These are phyloP conservation scores for Apiospora sp. DNA, from an alignment of 2,329 filamentous ascomycete species.

Conservation along the genomic window DNA sequence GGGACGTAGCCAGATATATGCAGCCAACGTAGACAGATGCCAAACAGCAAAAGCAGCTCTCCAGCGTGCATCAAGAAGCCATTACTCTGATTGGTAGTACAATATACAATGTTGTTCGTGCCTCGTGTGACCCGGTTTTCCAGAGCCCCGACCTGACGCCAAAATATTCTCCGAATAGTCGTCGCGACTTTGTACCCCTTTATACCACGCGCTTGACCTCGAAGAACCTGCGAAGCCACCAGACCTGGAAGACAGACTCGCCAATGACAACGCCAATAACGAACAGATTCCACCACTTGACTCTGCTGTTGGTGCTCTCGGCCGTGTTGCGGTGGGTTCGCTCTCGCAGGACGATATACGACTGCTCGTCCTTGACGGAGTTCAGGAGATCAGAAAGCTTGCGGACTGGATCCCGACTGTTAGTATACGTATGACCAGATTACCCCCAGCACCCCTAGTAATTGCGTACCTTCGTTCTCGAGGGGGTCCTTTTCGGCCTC, in stretches of 20 bases:
- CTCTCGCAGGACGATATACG: conserved; percentile 95
- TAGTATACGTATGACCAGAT: neutral
- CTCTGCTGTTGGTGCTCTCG: conserved; percentile 94
- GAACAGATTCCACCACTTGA: conserved; percentile 99
- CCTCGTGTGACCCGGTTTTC: conserved; percentile 5
- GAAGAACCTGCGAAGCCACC: conserved; percentile 99
- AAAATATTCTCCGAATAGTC: neutral
- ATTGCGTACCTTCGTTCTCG: conserved; percentile 79
- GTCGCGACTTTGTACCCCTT: conserved; percentile 28
- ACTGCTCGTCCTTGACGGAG: conserved; percentile 97
- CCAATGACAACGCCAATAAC: conserved; percentile 88
- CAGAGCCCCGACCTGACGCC: conserved; percentile 10
- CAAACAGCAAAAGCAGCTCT: neutral
- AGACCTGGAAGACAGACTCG: conserved; percentile 97
- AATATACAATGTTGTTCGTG: conserved; percentile 13
- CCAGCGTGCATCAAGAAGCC: neutral
- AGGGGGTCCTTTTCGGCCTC: conserved; percentile 87
- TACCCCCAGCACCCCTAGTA: neutral
- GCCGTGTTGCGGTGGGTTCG: conserved; percentile 97
- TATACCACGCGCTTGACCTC: conserved; percentile 79
- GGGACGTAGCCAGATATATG: neutral
- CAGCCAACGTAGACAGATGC: neutral
- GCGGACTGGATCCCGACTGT: conserved; percentile 66
- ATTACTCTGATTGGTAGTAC: conserved; percentile 5
- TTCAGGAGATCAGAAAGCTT: conserved; percentile 83